Evolutionary conservation across 331 rosid genomes (phyloP).

Genomic region (Stylosanthes scabra): DNA sequence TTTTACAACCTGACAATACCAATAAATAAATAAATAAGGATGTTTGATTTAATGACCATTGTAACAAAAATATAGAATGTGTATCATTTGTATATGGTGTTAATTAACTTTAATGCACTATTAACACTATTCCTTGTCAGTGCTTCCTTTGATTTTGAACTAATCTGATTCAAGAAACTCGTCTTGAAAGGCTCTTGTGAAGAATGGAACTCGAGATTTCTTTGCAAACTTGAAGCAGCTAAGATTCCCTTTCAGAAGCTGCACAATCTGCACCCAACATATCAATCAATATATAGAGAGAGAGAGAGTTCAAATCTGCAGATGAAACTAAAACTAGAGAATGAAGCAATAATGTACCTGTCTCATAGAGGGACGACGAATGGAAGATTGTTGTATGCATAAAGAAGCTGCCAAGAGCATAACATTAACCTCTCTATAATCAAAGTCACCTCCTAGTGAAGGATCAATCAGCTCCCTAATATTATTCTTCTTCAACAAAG

Average conservation of each 20-base stretch:
- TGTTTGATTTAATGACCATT: too few relatives aligned
- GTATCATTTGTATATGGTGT: too few relatives aligned
- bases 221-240: conserved; percentile 64
- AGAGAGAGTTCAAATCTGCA: too few relatives aligned
- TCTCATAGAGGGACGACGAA: conserved; percentile 78
- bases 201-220: conserved; percentile 54
- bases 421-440: conserved; percentile 57
- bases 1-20: too few relatives aligned
- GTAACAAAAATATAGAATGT: too few relatives aligned
- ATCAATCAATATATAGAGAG: too few relatives aligned
- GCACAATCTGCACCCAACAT: conserved; percentile 58
- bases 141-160: conserved; percentile 1
- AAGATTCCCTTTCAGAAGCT: conserved; percentile 68
- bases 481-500: conserved; percentile 72
- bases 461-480: conserved; percentile 66
- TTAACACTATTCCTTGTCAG: neutral
- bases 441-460: conserved; percentile 55
- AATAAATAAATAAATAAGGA: too few relatives aligned
- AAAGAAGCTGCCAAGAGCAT: conserved; percentile 72
- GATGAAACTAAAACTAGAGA: conserved; percentile 18
- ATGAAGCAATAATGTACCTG: conserved; percentile 57
- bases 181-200: conserved; percentile 50
- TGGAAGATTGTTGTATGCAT: conserved; percentile 81
- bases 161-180: conserved; percentile 53
- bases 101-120: too few relatives aligned